Evolutionary conservation across 768 basidiomycete species (phyloP), one percentile per base, ranked within the genome.

Genomic region (Daedalea quercina): DNA sequence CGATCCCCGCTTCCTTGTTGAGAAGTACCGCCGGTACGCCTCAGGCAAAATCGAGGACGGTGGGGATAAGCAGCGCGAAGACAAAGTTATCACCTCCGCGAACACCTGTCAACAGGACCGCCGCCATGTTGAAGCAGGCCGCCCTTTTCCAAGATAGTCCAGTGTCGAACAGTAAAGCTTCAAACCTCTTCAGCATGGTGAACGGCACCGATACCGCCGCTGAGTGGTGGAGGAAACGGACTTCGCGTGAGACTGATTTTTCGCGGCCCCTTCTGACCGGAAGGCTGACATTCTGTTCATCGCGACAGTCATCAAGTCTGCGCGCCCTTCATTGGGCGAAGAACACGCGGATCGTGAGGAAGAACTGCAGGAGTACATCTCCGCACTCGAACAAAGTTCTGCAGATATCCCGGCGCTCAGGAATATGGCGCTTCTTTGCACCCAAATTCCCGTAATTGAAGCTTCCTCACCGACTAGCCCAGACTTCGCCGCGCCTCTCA

Each of bases 91-190:
- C 63, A 47, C 66, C 73, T 4, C 89, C 86, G 9, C 68, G 75
- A 49, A 93, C 90, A 0, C 91, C 91, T 15, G 70, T 76, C 28
- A 82, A 76, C 64, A 77, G 77, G 57, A 76, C 73, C 44, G 70
- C 75, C 2, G 69, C 73, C 11, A 78, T 90, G 48, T 72, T 90
- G 76, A 80, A 76, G 58, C 84, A 87, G 63, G 88, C 87, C 9
- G 85, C 87, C 13, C 68, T 84, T 59, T 94, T 93, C 71, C 76
- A 82, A 64, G 87, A 94, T 60, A 94, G 90, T 60, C 91, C 92
- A 12, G 76, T 77, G 34, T 73, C 77, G 28, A 77, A 76, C 56
- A 76, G 71, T 50, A 67, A 70, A 24, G 62, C 76, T 22, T 70
- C 81, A n/a, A 78, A 81, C 17, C 68, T 93, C 61, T 69, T 90